Conservation (phyloP, 192 early-diverging fungal species). For the Polychytrium aggregatum region DNA sequence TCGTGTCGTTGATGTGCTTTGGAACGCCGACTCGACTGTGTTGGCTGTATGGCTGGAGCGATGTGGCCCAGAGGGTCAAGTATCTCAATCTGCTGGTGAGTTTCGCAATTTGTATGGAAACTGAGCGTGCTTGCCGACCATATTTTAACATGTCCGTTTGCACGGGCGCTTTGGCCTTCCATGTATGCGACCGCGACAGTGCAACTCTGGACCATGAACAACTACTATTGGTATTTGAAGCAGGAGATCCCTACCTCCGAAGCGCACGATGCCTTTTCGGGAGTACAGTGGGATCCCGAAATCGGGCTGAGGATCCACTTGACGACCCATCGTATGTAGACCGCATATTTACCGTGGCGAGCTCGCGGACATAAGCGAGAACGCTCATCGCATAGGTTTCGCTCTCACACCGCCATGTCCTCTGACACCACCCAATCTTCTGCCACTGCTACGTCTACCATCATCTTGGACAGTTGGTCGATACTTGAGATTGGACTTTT, state of each 20-base stretch:
- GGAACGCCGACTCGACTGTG: slow-evolving; percentile 84
- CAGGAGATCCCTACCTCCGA: slow-evolving; percentile 55
- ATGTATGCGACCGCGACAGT: slow-evolving; percentile 21
- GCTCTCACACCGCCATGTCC: no score
- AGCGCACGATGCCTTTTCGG: slow-evolving; percentile 23
- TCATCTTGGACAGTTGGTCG: slow-evolving; percentile 8
- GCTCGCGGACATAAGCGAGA: no score
- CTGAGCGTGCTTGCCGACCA: no score
- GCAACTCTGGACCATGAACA: slow-evolving; percentile 85
- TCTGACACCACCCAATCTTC: no score
- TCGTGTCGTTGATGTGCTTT: slow-evolving; percentile 49
- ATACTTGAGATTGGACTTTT: slow-evolving; percentile 27
- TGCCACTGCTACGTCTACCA: background rate
- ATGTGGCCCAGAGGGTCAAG: slow-evolving; percentile 1
- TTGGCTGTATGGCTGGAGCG: slow-evolving; percentile 59
- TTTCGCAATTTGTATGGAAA: no score
- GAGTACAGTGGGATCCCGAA: slow-evolving; percentile 78
- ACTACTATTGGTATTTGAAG: slow-evolving; percentile 96
- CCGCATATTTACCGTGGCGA: no score
- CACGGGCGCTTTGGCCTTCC: background rate
- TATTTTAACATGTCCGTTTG: no score
- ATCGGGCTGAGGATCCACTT: slow-evolving; percentile 51
- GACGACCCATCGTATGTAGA: background rate
- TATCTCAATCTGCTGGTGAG: no score
- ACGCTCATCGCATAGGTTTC: no score